Conservation (phyloP, 495 filamentous ascomycete species). For the Penicillium herquei region DNA sequence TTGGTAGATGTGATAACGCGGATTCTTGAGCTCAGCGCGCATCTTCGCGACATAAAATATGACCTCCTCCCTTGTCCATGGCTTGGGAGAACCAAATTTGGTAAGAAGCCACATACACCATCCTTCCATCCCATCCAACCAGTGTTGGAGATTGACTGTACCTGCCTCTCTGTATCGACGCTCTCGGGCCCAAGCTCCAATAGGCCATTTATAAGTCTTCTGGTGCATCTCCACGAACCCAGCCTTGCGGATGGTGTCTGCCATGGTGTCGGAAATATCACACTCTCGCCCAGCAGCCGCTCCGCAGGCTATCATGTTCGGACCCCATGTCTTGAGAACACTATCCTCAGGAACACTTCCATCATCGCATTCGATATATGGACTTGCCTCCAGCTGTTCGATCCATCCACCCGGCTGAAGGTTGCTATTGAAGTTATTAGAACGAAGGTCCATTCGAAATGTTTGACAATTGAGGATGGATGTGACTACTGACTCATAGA, state of each 20-base stretch:
- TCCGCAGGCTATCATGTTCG: not conserved
- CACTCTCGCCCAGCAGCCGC: not conserved
- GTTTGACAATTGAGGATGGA: no score
- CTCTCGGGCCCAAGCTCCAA: conserved; percentile 2
- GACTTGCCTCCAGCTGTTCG: conserved; percentile 49
- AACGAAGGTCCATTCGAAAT: not conserved
- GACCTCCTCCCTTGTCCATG: conserved; percentile 17
- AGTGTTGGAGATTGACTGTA: not conserved
- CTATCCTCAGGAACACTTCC: conserved; percentile 2
- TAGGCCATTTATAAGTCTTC: conserved; percentile 3
- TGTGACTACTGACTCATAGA: conserved; percentile 9
- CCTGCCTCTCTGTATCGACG: not conserved
- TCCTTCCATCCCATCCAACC: conserved; percentile 4
- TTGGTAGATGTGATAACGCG: conserved; percentile 20
- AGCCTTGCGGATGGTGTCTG: not conserved
- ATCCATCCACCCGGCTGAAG: conserved; percentile 47
- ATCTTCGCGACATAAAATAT: conserved; percentile 22
- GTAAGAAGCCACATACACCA: conserved; percentile 6
- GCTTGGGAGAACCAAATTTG: not conserved
- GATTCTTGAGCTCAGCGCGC: conserved; percentile 24
- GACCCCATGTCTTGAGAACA: not conserved
- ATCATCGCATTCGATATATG: conserved; percentile 40
- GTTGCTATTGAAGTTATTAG: not conserved
- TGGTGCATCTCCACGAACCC: conserved; percentile 7
- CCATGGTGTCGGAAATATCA: not conserved